Base-by-base conservation (phyloP, 2,329 filamentous ascomycete genomes). In the Aureobasidium namibiae region DNA sequence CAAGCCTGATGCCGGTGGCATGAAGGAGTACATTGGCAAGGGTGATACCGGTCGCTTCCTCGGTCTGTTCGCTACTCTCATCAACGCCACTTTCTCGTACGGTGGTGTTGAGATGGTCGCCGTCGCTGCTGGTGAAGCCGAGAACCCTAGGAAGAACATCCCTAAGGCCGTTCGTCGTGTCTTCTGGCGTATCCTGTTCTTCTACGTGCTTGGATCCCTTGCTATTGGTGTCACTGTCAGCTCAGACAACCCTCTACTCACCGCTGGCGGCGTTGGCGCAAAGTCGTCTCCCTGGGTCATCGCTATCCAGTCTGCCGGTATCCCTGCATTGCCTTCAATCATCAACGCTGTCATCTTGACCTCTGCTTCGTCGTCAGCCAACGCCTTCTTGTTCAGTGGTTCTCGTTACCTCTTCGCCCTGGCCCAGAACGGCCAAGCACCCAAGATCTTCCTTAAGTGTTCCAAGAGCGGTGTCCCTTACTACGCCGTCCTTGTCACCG, bases 281-380 rank as follows among this genome's bases (percentile, higher is more conserved):
- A 65, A 60, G 13, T 67, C 69, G 1, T 74, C 72, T 49, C 86
- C 85, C 10, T 89, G 85, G 66, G 87, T 91, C 60, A 88, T 90
- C 63, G 88, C 87, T 16, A 84, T 86, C 31, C 77, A 80, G 6
- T 80, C 82, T 23, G 87, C 87, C 1, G 83, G 85, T 1, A 85
- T 91, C 52, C 78, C 76, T 3, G 85, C 81, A 7, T 80, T 91
- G 3, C 85, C 87, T 0, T 83, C 82, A 10, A 81, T 92, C 59
- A 85, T 92, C 72, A 92, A 92, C 69, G 88, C 87, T 36, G 78
- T 91, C 26, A 85, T 92, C 65, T 78, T 91, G 64, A 88, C 85
- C 0, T 87, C 85, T 0, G 87, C 85, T 0, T 86, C 83, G 73
- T 89, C 86, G 0, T 80, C 86, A 0, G 84, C 82, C 0, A 90